These are phyloP conservation scores for Sonneratia caseolaris DNA, from an alignment of 345 rosid genomes.

Conservation along the genomic window DNA sequence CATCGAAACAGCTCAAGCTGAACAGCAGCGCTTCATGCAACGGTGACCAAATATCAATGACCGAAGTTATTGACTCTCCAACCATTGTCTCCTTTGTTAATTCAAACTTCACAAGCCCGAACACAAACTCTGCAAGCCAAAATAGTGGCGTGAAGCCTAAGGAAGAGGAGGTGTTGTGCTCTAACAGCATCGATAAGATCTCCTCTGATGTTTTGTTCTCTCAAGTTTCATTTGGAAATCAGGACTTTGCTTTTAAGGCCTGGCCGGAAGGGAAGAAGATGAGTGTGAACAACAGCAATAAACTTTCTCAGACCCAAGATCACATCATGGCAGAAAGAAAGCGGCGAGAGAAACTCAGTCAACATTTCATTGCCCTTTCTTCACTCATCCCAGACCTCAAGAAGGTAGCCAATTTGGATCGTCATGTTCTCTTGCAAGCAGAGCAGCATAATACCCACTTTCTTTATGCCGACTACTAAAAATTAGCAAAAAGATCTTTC, in stretches of 20 bases:
- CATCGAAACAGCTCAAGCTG: constrained; percentile 35
- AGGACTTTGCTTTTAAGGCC: constrained; percentile 24
- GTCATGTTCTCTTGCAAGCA: neutral
- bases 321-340: constrained; percentile 66
- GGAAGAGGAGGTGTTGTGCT: constrained; percentile 28
- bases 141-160: constrained; percentile 29
- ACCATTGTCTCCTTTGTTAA: constrained; percentile 19
- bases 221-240: constrained; percentile 25
- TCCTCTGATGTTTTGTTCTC: constrained; percentile 20
- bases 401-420: constrained; percentile 36
- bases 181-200: constrained; percentile 10
- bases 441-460: neutral
- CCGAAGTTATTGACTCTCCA: constrained; percentile 22
- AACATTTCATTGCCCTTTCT: constrained; percentile 50
- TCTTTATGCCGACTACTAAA: neutral
- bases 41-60: constrained; percentile 12
- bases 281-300: constrained; percentile 12
- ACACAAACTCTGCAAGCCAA: constrained; percentile 21
- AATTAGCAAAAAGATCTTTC: neutral
- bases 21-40: constrained; percentile 22
- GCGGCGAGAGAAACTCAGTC: constrained; percentile 60
- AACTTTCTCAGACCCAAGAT: constrained; percentile 38
- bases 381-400: constrained; percentile 61
- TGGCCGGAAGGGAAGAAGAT: constrained; percentile 21
- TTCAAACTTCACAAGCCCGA: constrained; percentile 15